These are phyloP conservation scores for Aspergillus tanneri DNA, from an alignment of 2,329 filamentous ascomycete genomes.

Conservation along the genomic window DNA sequence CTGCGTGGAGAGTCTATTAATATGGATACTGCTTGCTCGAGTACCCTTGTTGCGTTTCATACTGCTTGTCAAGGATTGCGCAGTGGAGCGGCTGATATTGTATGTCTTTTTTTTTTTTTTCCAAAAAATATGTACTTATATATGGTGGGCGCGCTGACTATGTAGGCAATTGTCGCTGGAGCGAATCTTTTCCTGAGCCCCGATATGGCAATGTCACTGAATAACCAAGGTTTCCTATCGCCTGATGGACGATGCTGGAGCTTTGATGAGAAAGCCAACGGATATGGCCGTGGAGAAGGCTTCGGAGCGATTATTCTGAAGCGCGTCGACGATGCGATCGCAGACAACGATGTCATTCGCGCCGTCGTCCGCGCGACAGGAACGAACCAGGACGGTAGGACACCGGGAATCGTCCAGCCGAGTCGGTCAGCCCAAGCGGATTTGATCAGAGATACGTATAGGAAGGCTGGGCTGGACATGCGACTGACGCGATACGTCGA, in stretches of 20 bases:
- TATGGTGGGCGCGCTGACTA: too few relatives aligned
- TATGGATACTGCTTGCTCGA: conserved; percentile 20
- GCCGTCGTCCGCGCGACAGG: not conserved
- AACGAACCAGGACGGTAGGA: not conserved
- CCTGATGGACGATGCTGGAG: not conserved
- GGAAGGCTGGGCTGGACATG: conserved; percentile 1
- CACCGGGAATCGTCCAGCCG: not conserved
- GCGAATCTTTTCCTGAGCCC: not conserved
- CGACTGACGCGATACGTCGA: conserved; percentile 2
- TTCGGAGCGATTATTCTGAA: not conserved
- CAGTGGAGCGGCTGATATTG: not conserved
- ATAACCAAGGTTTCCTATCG: conserved; percentile 20
- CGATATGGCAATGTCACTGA: not conserved
- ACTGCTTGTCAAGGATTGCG: conserved; percentile 1
- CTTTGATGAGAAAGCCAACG: conserved; percentile 1
- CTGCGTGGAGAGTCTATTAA: conserved; percentile 7
- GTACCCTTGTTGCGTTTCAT: conserved; percentile 11
- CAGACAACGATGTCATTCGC: not conserved
- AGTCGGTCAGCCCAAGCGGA: not conserved
- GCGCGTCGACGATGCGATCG: not conserved
- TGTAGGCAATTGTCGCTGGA: not conserved
- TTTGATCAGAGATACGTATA: conserved; percentile 9
- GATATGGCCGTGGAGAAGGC: not conserved
- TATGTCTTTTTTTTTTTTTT: not conserved
- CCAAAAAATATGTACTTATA: too few relatives aligned